Base-by-base conservation (phyloP, 116 monocot species). In the Zostera marina region DNA sequence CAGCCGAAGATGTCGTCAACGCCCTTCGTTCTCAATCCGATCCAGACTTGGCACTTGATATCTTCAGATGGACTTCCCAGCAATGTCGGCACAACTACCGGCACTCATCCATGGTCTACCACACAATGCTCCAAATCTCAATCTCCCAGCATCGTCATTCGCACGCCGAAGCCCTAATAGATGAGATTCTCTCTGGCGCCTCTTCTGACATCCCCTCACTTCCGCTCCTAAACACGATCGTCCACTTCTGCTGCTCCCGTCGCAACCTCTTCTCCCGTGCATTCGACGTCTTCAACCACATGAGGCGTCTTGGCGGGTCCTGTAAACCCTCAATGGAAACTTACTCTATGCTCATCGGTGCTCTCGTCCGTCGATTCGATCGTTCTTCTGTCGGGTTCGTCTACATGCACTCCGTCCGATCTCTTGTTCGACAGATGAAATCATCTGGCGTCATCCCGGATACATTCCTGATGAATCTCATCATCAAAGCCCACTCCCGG, bases 51-150 rank as follows among this genome's bases (percentile, higher is more conserved):
- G 84, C 85, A 52, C 71, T 82, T 63, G 94, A 88, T 71, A 57
- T 96, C 70, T 96, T 88, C 88, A 79, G 94, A 15, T 96, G 94
- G 94, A 61, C 82, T 40, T 43, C 85, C 40, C 77, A 76, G 53
- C 82, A 59, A 8, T 19, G 8, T 7, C 15, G 62, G 44, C 91
- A 74, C 45, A 69, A 70, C 17, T 84, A 79, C 77, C 79, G 79
- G 56, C 88, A 79, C 71, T 39, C 70, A 19, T 38, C 85, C 11
- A 26, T 59, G 47, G 64, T 71, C 49, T 88, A 88, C 79, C 66
- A 60, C 72, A 66, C 89, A 49, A 79, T 79, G 43, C 70, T 88
- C 66, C 38, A 53, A 39, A 60, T 79, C 54, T 58, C 77, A 70
- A 20, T 80, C 62, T 53, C 61, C 67, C 53, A 56, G 68, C 79